phyloP scores from a whole-genome alignment of 2,329 filamentous ascomycete species.

The Neofusicoccum umdonicola region DNA sequence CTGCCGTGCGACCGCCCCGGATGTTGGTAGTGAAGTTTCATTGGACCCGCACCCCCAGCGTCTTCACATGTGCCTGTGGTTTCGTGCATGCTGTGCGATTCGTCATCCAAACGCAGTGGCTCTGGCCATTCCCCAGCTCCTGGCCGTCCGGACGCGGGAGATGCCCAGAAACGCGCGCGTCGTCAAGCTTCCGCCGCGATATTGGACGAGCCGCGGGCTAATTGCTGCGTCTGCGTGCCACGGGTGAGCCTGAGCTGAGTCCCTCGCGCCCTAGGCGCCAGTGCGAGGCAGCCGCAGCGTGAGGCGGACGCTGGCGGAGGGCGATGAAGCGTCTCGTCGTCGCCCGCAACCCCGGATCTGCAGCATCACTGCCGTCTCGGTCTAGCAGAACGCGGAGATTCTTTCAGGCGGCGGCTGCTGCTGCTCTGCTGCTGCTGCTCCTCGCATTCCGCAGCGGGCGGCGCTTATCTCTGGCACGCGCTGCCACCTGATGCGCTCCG shows the following conservation, averaged over 20 bases:
- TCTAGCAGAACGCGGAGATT: slow-evolving; percentile 12
- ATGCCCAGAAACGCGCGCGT: background rate
- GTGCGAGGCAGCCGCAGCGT: background rate
- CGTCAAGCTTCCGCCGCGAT: background rate
- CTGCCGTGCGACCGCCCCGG: slow-evolving; percentile 9
- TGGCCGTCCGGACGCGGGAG: background rate
- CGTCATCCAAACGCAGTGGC: background rate
- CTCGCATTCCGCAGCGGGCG: background rate
- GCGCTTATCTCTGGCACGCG: slow-evolving; percentile 3
- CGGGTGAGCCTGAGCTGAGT: background rate
- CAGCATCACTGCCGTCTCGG: background rate
- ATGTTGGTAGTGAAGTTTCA: slow-evolving; percentile 5
- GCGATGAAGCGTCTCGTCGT: slow-evolving; percentile 4
- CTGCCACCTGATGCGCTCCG: background rate
- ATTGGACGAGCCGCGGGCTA: background rate
- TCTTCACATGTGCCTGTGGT: slow-evolving; percentile 13
- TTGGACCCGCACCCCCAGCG: background rate
- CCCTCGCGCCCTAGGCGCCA: background rate
- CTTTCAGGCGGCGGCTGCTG: background rate
- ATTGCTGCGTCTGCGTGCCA: background rate
- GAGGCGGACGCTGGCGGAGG: background rate
- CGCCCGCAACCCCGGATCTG: slow-evolving; percentile 7
- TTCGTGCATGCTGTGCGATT: slow-evolving; percentile 6
- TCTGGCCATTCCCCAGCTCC: background rate
- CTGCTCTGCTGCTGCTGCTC: too few species aligned